These are phyloP conservation scores for Claviceps monticola DNA, from an alignment of 2,329 filamentous ascomycete species.

Conservation along the genomic window DNA sequence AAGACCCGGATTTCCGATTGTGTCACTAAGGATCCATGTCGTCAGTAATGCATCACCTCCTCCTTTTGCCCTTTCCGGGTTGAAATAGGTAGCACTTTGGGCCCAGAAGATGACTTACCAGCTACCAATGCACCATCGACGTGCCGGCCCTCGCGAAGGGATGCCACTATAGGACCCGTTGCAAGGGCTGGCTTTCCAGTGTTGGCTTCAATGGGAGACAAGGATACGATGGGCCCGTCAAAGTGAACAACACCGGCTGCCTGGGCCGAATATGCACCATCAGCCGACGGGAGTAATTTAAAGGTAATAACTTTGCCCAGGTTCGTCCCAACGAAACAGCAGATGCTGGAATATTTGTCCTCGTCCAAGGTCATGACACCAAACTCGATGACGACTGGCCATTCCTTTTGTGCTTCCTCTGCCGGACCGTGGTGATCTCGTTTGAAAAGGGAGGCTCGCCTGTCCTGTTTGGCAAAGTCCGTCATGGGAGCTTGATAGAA, in stretches of 20 bases:
- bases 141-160: slow-evolving; percentile 58
- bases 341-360: slow-evolving; percentile 91
- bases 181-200: slow-evolving; percentile 64
- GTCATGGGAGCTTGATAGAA: slow-evolving; percentile 62
- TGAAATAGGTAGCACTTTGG: no score
- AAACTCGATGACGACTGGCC: slow-evolving; percentile 74
- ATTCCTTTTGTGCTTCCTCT: slow-evolving; percentile 44
- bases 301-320: slow-evolving; percentile 75
- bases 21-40: slow-evolving; percentile 29
- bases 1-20: slow-evolving; percentile 75
- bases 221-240: slow-evolving; percentile 57
- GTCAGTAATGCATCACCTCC: background rate
- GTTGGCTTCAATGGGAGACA: slow-evolving; percentile 68
- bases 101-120: slow-evolving; percentile 30
- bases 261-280: slow-evolving; percentile 54
- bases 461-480: slow-evolving; percentile 65
- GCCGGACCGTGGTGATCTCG: slow-evolving; percentile 13
- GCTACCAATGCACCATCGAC: slow-evolving; percentile 71
- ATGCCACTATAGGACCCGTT: slow-evolving; percentile 60
- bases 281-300: slow-evolving; percentile 68
- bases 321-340: slow-evolving; percentile 82
- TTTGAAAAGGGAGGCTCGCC: slow-evolving; percentile 58
- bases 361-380: slow-evolving; percentile 85
- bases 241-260: slow-evolving; percentile 54
- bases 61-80: no score